Evolutionary conservation across 1,139 yeast species (phyloP), one percentile per base, ranked within the genome.

Genomic region (Candida gigantensis): DNA sequence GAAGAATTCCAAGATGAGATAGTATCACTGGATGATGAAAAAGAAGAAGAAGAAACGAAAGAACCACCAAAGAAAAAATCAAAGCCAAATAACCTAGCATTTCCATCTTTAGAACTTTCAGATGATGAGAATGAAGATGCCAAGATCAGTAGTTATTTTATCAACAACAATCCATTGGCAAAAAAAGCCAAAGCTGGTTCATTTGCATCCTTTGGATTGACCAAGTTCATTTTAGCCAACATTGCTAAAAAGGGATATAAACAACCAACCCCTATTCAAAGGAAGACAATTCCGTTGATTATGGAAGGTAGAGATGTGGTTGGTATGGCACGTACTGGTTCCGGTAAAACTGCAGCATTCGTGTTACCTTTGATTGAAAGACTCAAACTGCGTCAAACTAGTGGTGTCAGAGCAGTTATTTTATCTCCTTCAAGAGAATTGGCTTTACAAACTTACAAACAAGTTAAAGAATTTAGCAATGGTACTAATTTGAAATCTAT

Each of bases 281-380:
- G 98, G 45, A 90, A 90, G 57, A 83, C 98, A 3, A 87, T 94
- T 40, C 98, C 98, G 1, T 70, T 89, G 40, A 82, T 92, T 39
- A 68, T 92, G 68, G 90, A 86, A 41, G 84, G 80, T 42, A 74
- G 95, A 54, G 98, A 94, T 64, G 95, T 94, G 24, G 98, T 94
- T 14, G 99, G 97, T 53, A 94, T 94, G 96, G 99, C 99, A 14
- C 77, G 97, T 55, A 94, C 99, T 1, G 99, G 99, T 52, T 86
- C 96, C 21, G 99, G 99, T 71, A 94, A 94, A 58, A 94, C 99
- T 0, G 97, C 97, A 4, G 98, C 98, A 1, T 94, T 94, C 58
- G 79, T 88, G n/a, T 66, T 94, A 40, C 99, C 99, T 2, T 75
- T 94, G 68, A 74, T 94, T 49, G 97, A 94, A 53, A 83, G 77